Base-by-base conservation (phyloP, 495 filamentous ascomycete genomes). In the Penicillium odoratum region DNA sequence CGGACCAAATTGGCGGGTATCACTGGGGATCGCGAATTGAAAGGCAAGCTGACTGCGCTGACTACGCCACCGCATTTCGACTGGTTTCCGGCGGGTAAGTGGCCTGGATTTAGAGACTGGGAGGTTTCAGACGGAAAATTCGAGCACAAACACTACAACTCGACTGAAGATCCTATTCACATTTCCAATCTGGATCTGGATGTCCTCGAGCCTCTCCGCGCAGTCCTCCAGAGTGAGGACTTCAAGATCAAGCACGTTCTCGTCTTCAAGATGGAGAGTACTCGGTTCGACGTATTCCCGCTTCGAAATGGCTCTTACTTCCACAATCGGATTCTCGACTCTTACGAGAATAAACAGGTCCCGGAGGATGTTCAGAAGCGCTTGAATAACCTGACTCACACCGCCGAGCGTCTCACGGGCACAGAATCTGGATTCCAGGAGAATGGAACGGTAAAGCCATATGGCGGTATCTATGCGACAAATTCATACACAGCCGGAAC, bases 241-340 rank as follows among this genome's bases (percentile, higher is more conserved):
- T 60, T 76, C 18, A 63, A 68, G 38, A 77, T 78, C 57, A 76
- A 75, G 51, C 74, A 78, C 44, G 58, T 78, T 43, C 57, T 77
- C 25, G 42, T 76, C 4, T 60, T 78, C 33, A 71, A 73, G 45
- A 67, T 78, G 53, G 75, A 78, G 56, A 75, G 72, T 25, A 78
- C 73, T 33, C 67, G 75, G 48, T 71, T 74, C 43, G 75, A 78
- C 55, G 71, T 77, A 10, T 77, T 78, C 64, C 75, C 75, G 4
- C 53, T 78, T 11, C 60, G 60, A 55, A 73, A 75, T 7, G 66
- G 67, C 16, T 61, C 62, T 11, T 61, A 63, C 21, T 61, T 71
- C 8, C 55, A 71, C 4, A 51, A 78, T 15, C 71, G 68, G 15
- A 63, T 80, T 40, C 61, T 61, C 48, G 58, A 71, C 8, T 69